Evolutionary conservation across 768 basidiomycete genomes (phyloP).

Genomic region (Dentipellis sp.): DNA sequence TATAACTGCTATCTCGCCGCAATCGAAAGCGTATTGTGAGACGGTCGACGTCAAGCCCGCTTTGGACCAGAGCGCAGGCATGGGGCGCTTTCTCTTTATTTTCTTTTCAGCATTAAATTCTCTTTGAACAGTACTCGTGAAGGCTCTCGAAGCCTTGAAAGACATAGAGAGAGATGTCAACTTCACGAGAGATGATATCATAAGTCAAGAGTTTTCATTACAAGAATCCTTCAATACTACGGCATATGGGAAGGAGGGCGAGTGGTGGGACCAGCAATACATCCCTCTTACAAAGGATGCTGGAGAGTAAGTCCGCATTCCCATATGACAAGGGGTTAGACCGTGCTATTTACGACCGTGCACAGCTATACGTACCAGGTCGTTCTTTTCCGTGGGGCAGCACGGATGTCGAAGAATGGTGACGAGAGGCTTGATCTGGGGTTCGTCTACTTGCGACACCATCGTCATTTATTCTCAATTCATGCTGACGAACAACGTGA

Average conservation of each 20-base stretch:
- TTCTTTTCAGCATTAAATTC: too few species aligned
- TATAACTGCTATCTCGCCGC: too few species aligned
- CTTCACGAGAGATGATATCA: slow-evolving; percentile 39
- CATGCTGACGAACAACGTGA: not conserved
- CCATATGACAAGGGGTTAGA: not conserved
- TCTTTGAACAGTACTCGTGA: slow-evolving; percentile 58
- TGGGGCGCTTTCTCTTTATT: not conserved
- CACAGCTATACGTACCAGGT: slow-evolving; percentile 88
- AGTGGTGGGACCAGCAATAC: slow-evolving; percentile 93
- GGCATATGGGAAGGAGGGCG: slow-evolving; percentile 71
- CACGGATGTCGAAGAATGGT: slow-evolving; percentile 80
- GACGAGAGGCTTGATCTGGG: slow-evolving; percentile 73
- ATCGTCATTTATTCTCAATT: not conserved
- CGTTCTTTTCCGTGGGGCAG: slow-evolving; percentile 83
- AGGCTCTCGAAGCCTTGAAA: slow-evolving; percentile 50
- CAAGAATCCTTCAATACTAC: slow-evolving; percentile 54
- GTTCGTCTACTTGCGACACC: slow-evolving; percentile 42
- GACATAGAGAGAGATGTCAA: slow-evolving; percentile 56
- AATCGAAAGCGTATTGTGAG: too few species aligned
- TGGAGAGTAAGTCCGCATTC: slow-evolving; percentile 71
- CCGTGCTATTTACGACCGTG: not conserved
- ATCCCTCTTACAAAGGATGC: slow-evolving; percentile 71
- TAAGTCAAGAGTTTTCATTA: slow-evolving; percentile 47
- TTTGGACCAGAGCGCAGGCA: slow-evolving; percentile 35
- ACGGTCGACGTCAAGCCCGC: slow-evolving; percentile 43